phyloP scores from a whole-genome alignment of 164 flowering plant genomes.

The Macadamia tetraphylla region DNA sequence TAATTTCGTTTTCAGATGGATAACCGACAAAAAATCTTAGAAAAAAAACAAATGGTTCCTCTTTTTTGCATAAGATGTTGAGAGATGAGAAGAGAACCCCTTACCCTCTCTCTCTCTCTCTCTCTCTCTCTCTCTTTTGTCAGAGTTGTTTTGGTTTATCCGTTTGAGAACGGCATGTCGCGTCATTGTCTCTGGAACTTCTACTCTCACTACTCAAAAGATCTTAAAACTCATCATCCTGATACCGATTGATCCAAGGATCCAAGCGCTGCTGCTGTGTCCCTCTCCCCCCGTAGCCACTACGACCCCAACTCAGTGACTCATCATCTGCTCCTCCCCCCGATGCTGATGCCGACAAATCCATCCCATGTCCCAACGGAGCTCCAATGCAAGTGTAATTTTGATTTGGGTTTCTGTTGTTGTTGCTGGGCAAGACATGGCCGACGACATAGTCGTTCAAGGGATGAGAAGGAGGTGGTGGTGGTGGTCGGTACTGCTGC shows the following conservation, averaged over 20 bases:
- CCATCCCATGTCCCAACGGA: constrained; percentile 44
- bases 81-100: no score
- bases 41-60: constrained; percentile 10
- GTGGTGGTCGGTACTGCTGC: constrained; percentile 44
- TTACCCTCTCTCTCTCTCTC: no score
- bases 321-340: constrained; percentile 17
- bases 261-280: constrained; percentile 24
- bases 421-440: constrained; percentile 37
- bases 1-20: not conserved
- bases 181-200: constrained; percentile 8
- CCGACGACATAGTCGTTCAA: constrained; percentile 50
- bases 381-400: constrained; percentile 74
- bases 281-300: constrained; percentile 25
- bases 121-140: constrained; percentile 24
- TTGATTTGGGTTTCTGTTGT: constrained; percentile 12
- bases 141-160: constrained; percentile 29
- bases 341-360: not conserved
- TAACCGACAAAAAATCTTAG: not conserved
- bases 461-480: constrained; percentile 25
- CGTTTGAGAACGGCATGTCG: constrained; percentile 24
- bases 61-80: constrained; percentile 16
- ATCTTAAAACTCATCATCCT: constrained; percentile 34
- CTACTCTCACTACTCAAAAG: constrained; percentile 9
- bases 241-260: constrained; percentile 47
- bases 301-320: constrained; percentile 37